These are phyloP conservation scores for Pythium chondricola DNA, from an alignment of 352 stramenopile species.

Conservation along the genomic window DNA sequence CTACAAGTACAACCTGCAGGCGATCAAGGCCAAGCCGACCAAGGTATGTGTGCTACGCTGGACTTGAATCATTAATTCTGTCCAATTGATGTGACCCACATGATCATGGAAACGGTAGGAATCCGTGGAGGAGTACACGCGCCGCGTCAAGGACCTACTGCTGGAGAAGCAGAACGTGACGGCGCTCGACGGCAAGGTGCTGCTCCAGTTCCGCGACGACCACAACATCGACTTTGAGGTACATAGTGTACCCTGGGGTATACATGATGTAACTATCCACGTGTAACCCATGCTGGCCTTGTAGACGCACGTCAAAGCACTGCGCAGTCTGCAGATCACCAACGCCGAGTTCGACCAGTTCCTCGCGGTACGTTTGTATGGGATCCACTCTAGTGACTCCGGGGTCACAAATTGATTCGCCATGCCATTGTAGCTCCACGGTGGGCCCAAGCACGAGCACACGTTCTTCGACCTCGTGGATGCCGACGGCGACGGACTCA, in stretches of 20 bases:
- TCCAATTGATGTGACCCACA: no score
- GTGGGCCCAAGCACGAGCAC: slow-evolving; percentile 45
- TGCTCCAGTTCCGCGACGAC: slow-evolving; percentile 52
- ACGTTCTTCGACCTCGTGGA: slow-evolving; percentile 85
- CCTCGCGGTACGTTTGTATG: no score
- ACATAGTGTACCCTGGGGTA: no score
- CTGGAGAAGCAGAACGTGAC: slow-evolving; percentile 45
- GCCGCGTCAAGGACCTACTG: slow-evolving; percentile 44
- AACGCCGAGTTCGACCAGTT: slow-evolving; percentile 83
- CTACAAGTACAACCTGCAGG: slow-evolving; percentile 75
- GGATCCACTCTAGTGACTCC: no score
- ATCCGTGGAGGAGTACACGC: slow-evolving; percentile 46
- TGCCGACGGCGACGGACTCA: slow-evolving; percentile 79
- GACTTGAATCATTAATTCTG: no score
- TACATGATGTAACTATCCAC: no score
- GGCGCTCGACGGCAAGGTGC: slow-evolving; percentile 32
- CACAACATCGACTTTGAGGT: slow-evolving; percentile 71
- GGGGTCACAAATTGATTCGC: no score
- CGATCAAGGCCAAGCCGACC: slow-evolving; percentile 32
- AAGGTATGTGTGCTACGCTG: slow-evolving; percentile 16
- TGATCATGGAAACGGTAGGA: slow-evolving; percentile 18
- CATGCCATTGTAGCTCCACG: slow-evolving; percentile 54
- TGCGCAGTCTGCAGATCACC: slow-evolving; percentile 70
- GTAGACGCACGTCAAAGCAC: slow-evolving; percentile 71
- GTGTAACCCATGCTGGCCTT: no score